Evolutionary conservation across 441 rosid genomes (phyloP), one percentile per base, ranked within the genome.

Genomic region (Metrosideros polymorpha): DNA sequence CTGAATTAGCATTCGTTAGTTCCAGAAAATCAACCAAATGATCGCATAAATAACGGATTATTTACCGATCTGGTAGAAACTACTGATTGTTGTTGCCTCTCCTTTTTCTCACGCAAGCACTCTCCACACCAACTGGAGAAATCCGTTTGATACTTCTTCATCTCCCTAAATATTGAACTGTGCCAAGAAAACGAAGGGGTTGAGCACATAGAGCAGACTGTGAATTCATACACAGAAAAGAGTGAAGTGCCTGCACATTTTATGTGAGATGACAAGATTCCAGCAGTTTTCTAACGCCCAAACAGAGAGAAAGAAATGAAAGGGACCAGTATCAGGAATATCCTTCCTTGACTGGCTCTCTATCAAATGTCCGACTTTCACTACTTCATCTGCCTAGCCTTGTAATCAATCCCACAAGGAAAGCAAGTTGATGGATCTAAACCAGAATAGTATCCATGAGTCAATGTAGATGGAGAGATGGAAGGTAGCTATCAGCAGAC

Each of bases 81-180:
- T 89, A 93, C 56, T 32, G 93, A 91, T 85, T 84, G 61, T 39
- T 52, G 89, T 85, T 92, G 96, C 88, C 94, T 91, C 82, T 90
- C 98, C 87, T 90, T 90, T 91, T 93, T 96, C 87, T 91, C 94
- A 35, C 92, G 93, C 22, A n/a, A 51, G 89, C 99, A 96, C 88
- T 96, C 98, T 56, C 92, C 94, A 63, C 97, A 95, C 94, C 95
- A 94, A 79, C 89, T 89, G 84, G 96, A 92, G 90, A 89, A 95
- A 53, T 94, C 96, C 84, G 83, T 92, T 89, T 91, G 93, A 87
- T 88, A 95, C 85, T 91, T 92, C 87, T 88, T 94, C 88, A 92
- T 85, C 90, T 93, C 99, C 88, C 98, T 92, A 87, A 93, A 96
- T 75, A 92, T 92, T 19, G 98, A 95, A 89, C 99, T 96, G 93